Evolutionary conservation across 73 alveolate species (phyloP), one percentile per base, ranked within the genome.

Genomic region (Paramecium bursaria): DNA sequence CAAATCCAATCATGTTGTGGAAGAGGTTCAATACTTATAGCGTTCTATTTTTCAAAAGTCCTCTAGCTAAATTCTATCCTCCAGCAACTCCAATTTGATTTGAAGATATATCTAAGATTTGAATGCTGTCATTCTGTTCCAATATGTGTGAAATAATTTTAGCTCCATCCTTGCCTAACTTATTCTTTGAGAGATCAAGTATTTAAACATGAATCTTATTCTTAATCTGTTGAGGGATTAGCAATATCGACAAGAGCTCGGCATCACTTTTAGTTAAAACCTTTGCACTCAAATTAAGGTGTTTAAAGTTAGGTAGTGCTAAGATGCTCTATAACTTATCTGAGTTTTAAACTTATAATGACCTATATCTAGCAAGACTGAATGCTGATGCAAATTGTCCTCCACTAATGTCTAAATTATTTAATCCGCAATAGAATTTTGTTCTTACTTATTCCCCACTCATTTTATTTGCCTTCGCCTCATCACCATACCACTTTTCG

Each of bases 1-100:
- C 92, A 46, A 96, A 98, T 61, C 97, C 99, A 51, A 94, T 87
- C 73, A 90, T 73, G 91, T 94, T 92, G 61, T 91, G 94, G 74
- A 89, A 88, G 47, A 96, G 67, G 86, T 96, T 95, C 10, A 96
- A 86, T 48, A 75, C 39, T 74, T 79, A 67, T 7, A 96, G 86
- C 13, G 98, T 87, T 48, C 73, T 75, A 80, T 94, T 95, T 17
- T 51, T 80, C 75, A 93, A 92, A 17, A 96, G 87, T 4, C 94
- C 97, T 19, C 57, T 54, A 74, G 98, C 94, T 15, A 96, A 74
- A 30, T 88, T 80, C 87, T 96, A 93, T 1, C 94, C 95, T 39
- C 98, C 98, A 48, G 94, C 94, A 61, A 93, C 94, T 14, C 88
- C 91, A 51, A 96, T 51, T 17, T 33, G 23, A 86, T 96, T 96